A percentile compares a stretch with the other conserved stretches of the same genome.
phyloP scores from a whole-genome alignment of 257 asterid genomes.

The Gentiana macrophylla region DNA sequence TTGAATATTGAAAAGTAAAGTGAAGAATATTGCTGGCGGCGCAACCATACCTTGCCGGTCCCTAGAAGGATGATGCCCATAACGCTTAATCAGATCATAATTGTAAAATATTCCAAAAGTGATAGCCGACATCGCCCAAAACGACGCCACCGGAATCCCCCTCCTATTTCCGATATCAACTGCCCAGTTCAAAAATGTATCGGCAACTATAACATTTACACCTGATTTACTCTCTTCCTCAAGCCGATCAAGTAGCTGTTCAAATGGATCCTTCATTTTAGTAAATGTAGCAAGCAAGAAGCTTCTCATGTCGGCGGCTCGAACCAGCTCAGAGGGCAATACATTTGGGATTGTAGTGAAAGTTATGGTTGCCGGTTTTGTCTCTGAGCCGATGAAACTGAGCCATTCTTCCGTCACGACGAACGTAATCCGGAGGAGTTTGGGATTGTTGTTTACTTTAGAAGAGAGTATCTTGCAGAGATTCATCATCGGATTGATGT shows the following conservation, averaged over 20 bases:
- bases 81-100: constrained; percentile 31
- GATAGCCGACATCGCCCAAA: constrained; percentile 60
- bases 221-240: constrained; percentile 2
- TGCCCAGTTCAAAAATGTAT: constrained; percentile 46
- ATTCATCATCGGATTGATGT: constrained; percentile 13
- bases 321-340: constrained; percentile 42
- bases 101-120: constrained; percentile 43
- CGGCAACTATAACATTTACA: constrained; percentile 27
- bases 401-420: constrained; percentile 72
- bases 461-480: constrained; percentile 9
- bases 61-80: constrained; percentile 34
- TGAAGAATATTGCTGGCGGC: constrained; percentile 2
- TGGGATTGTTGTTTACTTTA: background rate
- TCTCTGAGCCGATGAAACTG: constrained; percentile 43
- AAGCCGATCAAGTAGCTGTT: constrained; percentile 35
- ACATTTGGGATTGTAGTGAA: constrained; percentile 68
- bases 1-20: background rate
- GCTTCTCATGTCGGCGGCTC: constrained; percentile 41
- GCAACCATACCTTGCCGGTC: constrained; percentile 29
- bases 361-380: constrained; percentile 29
- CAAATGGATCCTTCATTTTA: constrained; percentile 54
- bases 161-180: constrained; percentile 40
- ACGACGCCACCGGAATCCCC: constrained; percentile 56
- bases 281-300: constrained; percentile 50
- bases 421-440: constrained; percentile 31